These are phyloP conservation scores for Psilocybe cyanescens DNA, from an alignment of 768 basidiomycete genomes.

Conservation along the genomic window DNA sequence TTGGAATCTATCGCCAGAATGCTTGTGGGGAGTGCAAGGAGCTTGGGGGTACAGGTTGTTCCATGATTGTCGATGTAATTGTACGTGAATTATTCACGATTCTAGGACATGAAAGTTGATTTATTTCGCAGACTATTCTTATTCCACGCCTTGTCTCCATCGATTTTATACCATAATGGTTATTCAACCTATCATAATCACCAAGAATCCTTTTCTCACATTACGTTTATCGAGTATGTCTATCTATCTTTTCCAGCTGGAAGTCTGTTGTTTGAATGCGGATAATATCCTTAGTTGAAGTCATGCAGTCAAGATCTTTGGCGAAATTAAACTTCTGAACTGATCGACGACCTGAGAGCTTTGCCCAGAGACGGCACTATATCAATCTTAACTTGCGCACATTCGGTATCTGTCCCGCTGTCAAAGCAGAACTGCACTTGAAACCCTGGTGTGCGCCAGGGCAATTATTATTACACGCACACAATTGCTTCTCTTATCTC, in stretches of 20 bases:
- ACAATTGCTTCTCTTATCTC: constrained; percentile 50
- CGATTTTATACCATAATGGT: constrained; percentile 20
- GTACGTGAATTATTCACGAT: constrained; percentile 17
- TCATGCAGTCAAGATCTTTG: constrained; percentile 32
- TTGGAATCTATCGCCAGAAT: constrained; percentile 89
- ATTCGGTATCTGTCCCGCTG: constrained; percentile 21
- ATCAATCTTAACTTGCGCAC: constrained; percentile 16
- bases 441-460: constrained; percentile 18
- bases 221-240: constrained; percentile 13
- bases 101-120: constrained; percentile 8
- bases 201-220: constrained; percentile 6
- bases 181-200: constrained; percentile 8
- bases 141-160: constrained; percentile 6
- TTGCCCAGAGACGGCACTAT: constrained; percentile 13
- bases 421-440: constrained; percentile 17
- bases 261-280: constrained; percentile 14
- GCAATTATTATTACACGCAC: constrained; percentile 10
- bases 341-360: constrained; percentile 27
- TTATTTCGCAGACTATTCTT: constrained; percentile 13
- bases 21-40: constrained; percentile 87
- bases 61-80: constrained; percentile 52
- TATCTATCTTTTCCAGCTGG: constrained; percentile 7
- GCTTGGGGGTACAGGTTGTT: constrained; percentile 88
- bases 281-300: constrained; percentile 12
- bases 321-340: constrained; percentile 47